A percentile compares a stretch with the other conserved stretches of the same genome.
Evolutionary conservation across 495 filamentous ascomycete genomes (phyloP).

Genomic region (Xylaria bambusicola): DNA sequence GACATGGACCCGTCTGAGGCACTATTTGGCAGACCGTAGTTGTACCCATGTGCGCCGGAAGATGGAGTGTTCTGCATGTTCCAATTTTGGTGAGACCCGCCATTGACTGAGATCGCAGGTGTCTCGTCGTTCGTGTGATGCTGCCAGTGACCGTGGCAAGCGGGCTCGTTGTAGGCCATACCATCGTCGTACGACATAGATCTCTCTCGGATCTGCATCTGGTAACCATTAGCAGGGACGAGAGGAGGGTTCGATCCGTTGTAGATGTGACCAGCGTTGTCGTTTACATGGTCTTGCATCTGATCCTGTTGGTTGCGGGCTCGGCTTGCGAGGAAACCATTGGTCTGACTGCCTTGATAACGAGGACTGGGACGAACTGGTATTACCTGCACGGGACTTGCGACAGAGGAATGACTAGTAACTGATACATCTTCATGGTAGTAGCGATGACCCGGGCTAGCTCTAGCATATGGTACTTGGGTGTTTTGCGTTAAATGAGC

Average conservation of each 20-base stretch:
- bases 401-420: too few relatives aligned
- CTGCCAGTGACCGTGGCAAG: not conserved
- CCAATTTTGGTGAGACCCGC: not conserved
- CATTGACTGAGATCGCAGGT: not conserved
- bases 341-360: too few relatives aligned
- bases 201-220: not conserved
- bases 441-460: not conserved
- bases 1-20: not conserved
- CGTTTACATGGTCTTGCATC: not conserved
- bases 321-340: too few relatives aligned
- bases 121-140: not conserved
- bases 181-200: not conserved
- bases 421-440: too few relatives aligned
- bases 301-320: not conserved
- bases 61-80: not conserved
- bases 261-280: not conserved
- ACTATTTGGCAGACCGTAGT: not conserved
- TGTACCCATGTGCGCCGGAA: not conserved
- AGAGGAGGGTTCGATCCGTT: not conserved
- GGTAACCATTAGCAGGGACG: not conserved
- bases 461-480: not conserved
- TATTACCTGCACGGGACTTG: not conserved
- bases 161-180: not conserved
- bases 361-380: too few relatives aligned
- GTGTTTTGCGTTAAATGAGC: not conserved